Conservation (phyloP, 2,329 filamentous ascomycete species). For the Microdochium paspali region DNA sequence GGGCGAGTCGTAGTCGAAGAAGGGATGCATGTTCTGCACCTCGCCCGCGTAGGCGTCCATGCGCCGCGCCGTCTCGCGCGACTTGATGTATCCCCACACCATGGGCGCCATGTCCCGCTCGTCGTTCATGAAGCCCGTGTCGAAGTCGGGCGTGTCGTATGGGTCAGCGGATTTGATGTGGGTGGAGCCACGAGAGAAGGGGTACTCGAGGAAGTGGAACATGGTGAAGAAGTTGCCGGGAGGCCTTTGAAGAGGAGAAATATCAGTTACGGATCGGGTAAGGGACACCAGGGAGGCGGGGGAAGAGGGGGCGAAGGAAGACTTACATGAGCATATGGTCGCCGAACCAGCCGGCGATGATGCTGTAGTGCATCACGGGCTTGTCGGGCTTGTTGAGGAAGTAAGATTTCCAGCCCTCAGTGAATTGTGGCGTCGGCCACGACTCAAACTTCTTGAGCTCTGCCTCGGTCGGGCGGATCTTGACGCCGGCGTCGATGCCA, state of each 20-base stretch:
- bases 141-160: slow-evolving; percentile 69
- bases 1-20: slow-evolving; percentile 61
- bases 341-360: slow-evolving; percentile 60
- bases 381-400: slow-evolving; percentile 81
- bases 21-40: slow-evolving; percentile 59
- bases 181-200: slow-evolving; percentile 63
- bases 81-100: slow-evolving; percentile 81
- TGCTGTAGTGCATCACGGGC: slow-evolving; percentile 77
- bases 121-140: slow-evolving; percentile 79
- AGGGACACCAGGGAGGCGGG: not conserved
- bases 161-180: slow-evolving; percentile 64
- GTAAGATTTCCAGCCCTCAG: slow-evolving; percentile 68
- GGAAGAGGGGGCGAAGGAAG: not conserved
- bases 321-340: slow-evolving; percentile 49
- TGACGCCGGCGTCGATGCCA: slow-evolving; percentile 72
- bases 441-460: slow-evolving; percentile 60
- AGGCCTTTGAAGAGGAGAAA: slow-evolving; percentile 42
- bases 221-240: slow-evolving; percentile 75
- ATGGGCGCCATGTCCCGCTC: slow-evolving; percentile 76
- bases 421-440: slow-evolving; percentile 69
- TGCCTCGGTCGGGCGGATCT: slow-evolving; percentile 60
- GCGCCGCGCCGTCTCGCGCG: slow-evolving; percentile 66
- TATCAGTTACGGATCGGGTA: not conserved
- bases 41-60: slow-evolving; percentile 74
- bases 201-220: slow-evolving; percentile 75